These are phyloP conservation scores for Puccinia coronata DNA, from an alignment of 1,284 basidiomycete genomes.

Conservation along the genomic window DNA sequence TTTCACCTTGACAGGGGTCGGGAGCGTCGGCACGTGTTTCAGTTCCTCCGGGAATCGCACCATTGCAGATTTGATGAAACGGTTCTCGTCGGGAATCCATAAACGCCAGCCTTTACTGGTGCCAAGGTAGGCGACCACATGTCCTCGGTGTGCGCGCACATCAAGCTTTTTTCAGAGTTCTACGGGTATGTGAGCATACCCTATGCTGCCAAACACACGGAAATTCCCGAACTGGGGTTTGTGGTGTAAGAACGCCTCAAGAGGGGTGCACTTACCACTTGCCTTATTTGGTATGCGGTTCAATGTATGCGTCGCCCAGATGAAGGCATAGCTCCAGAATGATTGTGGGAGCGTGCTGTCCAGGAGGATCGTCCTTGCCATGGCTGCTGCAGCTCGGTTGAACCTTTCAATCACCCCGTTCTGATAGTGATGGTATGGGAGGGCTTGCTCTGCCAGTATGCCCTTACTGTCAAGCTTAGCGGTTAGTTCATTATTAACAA, in stretches of 20 bases:
- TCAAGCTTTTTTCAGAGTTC: slow-evolving; percentile 7
- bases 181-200: neutral
- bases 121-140: neutral
- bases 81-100: neutral
- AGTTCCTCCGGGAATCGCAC: too few species aligned
- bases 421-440: slow-evolving; percentile 33
- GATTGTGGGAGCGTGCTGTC: neutral
- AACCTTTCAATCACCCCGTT: slow-evolving; percentile 4
- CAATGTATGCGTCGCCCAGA: slow-evolving; percentile 6
- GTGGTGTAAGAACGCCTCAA: neutral
- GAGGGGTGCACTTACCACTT: neutral
- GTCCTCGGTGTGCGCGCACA: neutral
- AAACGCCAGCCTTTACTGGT: slow-evolving; percentile 22
- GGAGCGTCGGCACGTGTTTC: neutral
- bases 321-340: slow-evolving; percentile 5
- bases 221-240: slow-evolving; percentile 5
- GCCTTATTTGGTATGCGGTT: slow-evolving; percentile 21
- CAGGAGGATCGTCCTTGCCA: neutral
- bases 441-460: neutral
- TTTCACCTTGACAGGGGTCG: too few species aligned
- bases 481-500: too few species aligned
- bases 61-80: slow-evolving; percentile 4
- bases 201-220: neutral
- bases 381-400: neutral
- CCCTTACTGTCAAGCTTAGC: neutral